Evolutionary conservation across 2,329 filamentous ascomycete species (phyloP), one percentile per base, ranked within the genome.

Genomic region (Bipolaris sorokiniana): DNA sequence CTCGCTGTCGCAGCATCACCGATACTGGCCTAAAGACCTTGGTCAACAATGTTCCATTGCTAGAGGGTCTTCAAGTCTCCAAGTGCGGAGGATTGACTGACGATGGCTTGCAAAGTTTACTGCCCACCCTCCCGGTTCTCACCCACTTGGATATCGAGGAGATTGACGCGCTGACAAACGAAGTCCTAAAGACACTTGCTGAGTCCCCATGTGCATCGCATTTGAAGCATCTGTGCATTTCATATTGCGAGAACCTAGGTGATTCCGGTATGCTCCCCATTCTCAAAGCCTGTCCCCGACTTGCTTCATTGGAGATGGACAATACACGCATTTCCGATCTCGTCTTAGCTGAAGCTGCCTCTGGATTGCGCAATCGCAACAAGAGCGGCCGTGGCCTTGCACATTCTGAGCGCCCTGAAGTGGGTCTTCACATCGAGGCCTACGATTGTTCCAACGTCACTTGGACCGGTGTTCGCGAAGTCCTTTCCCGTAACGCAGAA

Each of bases 381-480:
- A 82, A 82, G 59, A 76, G 63, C n/a, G 72, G 76, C 3, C 74
- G 77, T 18, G 65, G 63, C 4, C 54, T 73, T 0, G 61, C 66
- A 7, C 63, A 63, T 7, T 71, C 70, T 3, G 71, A 74, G 53
- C 69, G 72, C 48, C 77, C 66, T 50, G 67, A 56, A 51, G 65
- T 90, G 15, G 90, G 90, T 7, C 81, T 98, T 1, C 85, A 86
- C 41, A 80, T 98, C 63, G 89, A 93, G 0, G 88, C 94, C 7
- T 99, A 95, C 73, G 95, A 99, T 78, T 98, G 94, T 74, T 86
- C 89, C 63, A 91, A 94, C 67, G 87, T 98, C 3, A 97, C 92
- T 1, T 98, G 94, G 94, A 90, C 91, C 0, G 94, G 94, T 28
- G 85, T 97, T 36, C 88, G 90, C 47, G 92, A 97, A 76, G 86